Conservation (phyloP, 1,284 basidiomycete species). For the Fomitopsis betulina region DNA sequence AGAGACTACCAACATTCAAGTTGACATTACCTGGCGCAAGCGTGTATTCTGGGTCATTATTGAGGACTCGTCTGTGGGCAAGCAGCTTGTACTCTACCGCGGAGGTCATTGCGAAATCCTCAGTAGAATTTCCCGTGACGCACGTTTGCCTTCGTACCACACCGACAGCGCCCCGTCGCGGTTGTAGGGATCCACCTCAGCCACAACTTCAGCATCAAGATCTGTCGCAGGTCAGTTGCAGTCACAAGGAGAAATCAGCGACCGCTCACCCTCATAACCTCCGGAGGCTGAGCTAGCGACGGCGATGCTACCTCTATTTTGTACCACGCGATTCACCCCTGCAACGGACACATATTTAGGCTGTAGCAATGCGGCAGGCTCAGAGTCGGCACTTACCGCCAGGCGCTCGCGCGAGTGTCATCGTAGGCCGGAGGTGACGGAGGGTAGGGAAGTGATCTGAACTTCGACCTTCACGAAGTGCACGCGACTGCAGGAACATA, state of each 20-base stretch:
- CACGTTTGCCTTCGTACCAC: constrained; percentile 5
- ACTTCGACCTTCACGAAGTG: not conserved
- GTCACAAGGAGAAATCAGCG: not conserved
- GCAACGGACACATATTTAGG: not conserved
- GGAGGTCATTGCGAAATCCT: not conserved
- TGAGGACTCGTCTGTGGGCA: constrained; percentile 4
- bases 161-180: constrained; percentile 12
- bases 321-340: constrained; percentile 16
- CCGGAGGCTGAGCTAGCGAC: constrained; percentile 15
- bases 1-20: not conserved
- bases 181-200: constrained; percentile 13
- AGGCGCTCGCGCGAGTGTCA: not conserved
- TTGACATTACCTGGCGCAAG: not conserved
- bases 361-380: not conserved
- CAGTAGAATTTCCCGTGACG: not conserved
- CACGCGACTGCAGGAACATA: not conserved
- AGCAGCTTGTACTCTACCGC: constrained; percentile 6
- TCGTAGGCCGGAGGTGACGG: not conserved
- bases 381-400: not conserved
- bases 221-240: not conserved
- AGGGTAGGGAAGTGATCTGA: not conserved
- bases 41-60: not conserved
- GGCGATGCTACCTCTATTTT: constrained; percentile 8
- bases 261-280: constrained; percentile 3
- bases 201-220: not conserved